Evolutionary conservation across 768 basidiomycete genomes (phyloP).

Genomic region (Tephrocybe rancida): DNA sequence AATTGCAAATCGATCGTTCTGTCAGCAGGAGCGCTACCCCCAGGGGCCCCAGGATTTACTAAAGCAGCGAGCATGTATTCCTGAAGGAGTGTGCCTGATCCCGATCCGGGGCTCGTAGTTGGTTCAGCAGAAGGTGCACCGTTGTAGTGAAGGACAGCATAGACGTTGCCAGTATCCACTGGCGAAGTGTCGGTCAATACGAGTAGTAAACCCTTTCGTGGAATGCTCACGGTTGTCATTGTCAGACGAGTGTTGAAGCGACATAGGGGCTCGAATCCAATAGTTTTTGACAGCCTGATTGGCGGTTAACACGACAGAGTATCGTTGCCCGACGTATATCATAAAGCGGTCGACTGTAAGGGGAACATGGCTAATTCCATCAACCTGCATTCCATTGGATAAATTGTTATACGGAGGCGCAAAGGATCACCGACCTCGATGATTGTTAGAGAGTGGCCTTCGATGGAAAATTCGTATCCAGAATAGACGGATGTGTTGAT

Average conservation of each 20-base stretch:
- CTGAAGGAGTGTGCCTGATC: conserved; percentile 6
- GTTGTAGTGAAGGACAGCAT: conserved; percentile 42
- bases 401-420: not conserved
- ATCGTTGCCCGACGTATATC: conserved; percentile 30
- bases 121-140: conserved; percentile 42
- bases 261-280: conserved; percentile 39
- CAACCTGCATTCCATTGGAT: conserved; percentile 32
- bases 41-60: conserved; percentile 30
- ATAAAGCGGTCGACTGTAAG: conserved; percentile 30
- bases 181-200: not conserved
- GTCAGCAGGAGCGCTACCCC: conserved; percentile 17
- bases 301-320: conserved; percentile 31
- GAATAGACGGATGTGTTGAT: conserved; percentile 38
- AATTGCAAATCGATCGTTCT: conserved; percentile 10
- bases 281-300: conserved; percentile 30
- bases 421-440: conserved; percentile 29
- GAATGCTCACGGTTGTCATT: conserved; percentile 3
- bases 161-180: conserved; percentile 34
- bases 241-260: conserved; percentile 27
- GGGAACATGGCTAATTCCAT: conserved; percentile 28
- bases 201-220: not conserved
- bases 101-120: not conserved
- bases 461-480: conserved; percentile 25
- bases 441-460: conserved; percentile 25
- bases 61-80: conserved; percentile 32